These are phyloP conservation scores for Phytophthora foliorum DNA, from an alignment of 352 stramenopile species.

Conservation along the genomic window DNA sequence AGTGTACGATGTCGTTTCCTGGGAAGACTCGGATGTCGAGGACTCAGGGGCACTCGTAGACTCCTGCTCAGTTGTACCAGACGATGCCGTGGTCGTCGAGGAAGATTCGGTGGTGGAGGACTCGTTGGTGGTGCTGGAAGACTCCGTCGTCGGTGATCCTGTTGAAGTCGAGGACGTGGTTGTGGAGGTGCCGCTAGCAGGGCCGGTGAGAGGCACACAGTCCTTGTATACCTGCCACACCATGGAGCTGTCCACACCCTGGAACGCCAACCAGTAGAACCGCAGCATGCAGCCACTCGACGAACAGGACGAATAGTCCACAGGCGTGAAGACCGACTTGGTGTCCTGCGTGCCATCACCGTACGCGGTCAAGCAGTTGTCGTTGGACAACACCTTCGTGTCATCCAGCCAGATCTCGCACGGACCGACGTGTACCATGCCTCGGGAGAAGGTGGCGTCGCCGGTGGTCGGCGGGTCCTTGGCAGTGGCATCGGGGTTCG, in stretches of 20 bases:
- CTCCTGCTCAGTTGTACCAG: not conserved
- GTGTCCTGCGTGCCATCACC: conserved; percentile 33
- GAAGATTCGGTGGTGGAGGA: not conserved
- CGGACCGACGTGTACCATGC: conserved; percentile 42
- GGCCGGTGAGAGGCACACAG: conserved; percentile 42
- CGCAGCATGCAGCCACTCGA: conserved; percentile 43
- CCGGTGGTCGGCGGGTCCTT: conserved; percentile 40
- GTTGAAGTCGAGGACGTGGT: conserved; percentile 3
- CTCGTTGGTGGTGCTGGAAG: not conserved
- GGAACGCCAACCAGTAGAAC: conserved; percentile 53
- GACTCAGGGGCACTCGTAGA: not conserved
- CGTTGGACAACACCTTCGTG: conserved; percentile 41
- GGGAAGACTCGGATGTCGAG: not conserved
- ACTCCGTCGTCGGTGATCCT: not conserved
- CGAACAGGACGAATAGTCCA: conserved; percentile 52
- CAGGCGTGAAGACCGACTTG: conserved; percentile 41
- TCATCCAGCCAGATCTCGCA: conserved; percentile 52
- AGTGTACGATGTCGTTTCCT: not conserved
- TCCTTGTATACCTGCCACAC: conserved; percentile 56
- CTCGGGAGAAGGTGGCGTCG: conserved; percentile 44
- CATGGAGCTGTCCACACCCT: conserved; percentile 35
- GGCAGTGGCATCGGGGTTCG: conserved; percentile 31
- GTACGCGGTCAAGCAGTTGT: conserved; percentile 47
- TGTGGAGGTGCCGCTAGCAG: conserved; percentile 9
- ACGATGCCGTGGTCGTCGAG: not conserved